Conservation (phyloP, 2,329 filamentous ascomycete genomes). For the Hypoxylon sp. region DNA sequence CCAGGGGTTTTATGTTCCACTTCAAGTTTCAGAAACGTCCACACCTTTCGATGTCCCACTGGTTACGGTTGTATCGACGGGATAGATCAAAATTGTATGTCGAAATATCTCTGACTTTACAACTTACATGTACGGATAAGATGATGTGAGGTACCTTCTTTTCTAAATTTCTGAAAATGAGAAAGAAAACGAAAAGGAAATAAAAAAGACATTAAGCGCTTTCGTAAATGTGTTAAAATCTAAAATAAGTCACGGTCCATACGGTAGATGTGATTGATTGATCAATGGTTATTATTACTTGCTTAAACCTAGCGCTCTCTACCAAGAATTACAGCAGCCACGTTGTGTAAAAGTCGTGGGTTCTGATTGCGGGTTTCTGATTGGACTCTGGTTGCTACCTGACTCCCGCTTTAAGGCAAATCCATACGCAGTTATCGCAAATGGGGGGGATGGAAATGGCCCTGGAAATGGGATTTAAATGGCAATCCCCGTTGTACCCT, state of each 20-base stretch:
- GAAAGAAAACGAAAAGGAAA: background rate
- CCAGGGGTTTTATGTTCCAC: conserved; percentile 46
- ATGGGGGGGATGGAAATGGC: conserved; percentile 23
- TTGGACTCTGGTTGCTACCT: conserved; percentile 20
- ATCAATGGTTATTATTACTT: conserved; percentile 18
- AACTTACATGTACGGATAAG: conserved; percentile 11
- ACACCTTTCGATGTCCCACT: conserved; percentile 34
- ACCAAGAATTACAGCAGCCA: conserved; percentile 15
- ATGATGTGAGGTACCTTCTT: conserved; percentile 15
- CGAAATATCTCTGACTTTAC: conserved; percentile 5
- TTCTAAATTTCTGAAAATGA: background rate
- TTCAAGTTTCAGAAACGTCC: conserved; percentile 46
- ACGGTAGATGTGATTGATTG: conserved; percentile 22
- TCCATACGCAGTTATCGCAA: conserved; percentile 39
- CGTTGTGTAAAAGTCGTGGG: conserved; percentile 20
- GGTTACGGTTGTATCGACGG: conserved; percentile 18
- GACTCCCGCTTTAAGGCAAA: conserved; percentile 41
- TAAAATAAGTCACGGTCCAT: conserved; percentile 10
- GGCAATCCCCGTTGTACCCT: conserved; percentile 36
- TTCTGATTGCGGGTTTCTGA: conserved; percentile 28
- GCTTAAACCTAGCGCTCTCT: conserved; percentile 1
- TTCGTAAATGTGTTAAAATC: conserved; percentile 14
- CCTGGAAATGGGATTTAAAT: conserved; percentile 5
- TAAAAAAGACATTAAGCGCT: conserved; percentile 11
- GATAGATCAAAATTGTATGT: conserved; percentile 12